Evolutionary conservation across 2,329 filamentous ascomycete species (phyloP).

Genomic region (Hortaea werneckii): DNA sequence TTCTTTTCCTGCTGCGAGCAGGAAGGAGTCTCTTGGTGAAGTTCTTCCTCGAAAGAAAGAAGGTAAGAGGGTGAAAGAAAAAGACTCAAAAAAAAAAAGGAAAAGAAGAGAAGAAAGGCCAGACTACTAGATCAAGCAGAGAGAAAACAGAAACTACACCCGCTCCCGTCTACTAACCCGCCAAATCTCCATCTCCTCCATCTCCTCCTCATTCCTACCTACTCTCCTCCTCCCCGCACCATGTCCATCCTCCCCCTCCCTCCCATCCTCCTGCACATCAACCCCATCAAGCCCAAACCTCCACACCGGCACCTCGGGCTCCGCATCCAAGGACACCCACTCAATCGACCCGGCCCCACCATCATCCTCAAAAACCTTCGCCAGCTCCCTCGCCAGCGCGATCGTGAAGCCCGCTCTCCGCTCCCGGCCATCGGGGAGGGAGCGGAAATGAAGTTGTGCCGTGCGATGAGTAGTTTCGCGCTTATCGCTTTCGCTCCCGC

Average conservation of each 20-base stretch:
- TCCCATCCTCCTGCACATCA: neutral
- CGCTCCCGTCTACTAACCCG: neutral
- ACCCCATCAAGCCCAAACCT: neutral
- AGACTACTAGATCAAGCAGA: too few relatives aligned
- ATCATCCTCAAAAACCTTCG: constrained; percentile 5
- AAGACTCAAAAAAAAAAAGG: too few relatives aligned
- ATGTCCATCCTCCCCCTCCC: neutral
- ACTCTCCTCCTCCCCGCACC: neutral
- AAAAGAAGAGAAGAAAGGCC: too few relatives aligned
- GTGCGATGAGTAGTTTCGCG: too few relatives aligned
- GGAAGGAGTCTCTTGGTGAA: too few relatives aligned
- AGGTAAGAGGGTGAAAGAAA: too few relatives aligned
- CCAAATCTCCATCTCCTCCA: neutral
- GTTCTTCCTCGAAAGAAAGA: too few relatives aligned
- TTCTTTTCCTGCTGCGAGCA: neutral
- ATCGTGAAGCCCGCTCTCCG: constrained; percentile 3
- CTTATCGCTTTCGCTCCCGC: too few relatives aligned
- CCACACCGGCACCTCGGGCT: neutral
- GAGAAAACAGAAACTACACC: too few relatives aligned
- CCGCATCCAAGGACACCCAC: neutral
- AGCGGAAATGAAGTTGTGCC: neutral
- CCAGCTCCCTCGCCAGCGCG: constrained; percentile 2
- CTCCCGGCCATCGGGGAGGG: neutral
- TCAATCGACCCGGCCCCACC: constrained; percentile 3
- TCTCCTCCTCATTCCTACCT: too few relatives aligned